Evolutionary conservation across 2,329 filamentous ascomycete genomes (phyloP).

Genomic region (Plectosphaerella cucumerina): DNA sequence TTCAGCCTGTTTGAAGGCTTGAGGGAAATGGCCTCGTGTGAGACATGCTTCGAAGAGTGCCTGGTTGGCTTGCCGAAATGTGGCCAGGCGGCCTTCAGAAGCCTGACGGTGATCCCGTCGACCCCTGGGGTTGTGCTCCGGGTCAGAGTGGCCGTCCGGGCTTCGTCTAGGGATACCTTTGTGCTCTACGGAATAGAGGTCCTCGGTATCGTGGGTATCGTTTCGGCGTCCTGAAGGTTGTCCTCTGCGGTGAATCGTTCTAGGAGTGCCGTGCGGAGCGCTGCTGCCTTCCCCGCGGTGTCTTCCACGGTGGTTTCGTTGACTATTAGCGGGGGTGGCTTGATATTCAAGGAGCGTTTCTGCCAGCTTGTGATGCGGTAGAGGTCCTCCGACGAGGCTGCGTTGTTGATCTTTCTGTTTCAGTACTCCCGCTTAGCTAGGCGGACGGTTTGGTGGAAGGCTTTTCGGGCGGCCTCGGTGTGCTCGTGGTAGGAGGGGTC

Average conservation of each 20-base stretch:
- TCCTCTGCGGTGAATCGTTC: not conserved
- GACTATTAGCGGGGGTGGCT: not conserved
- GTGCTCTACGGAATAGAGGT: not conserved
- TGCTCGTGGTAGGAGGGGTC: no score
- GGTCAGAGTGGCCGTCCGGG: not conserved
- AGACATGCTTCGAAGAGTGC: constrained; percentile 5
- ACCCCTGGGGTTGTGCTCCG: not conserved
- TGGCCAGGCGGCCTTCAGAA: not conserved
- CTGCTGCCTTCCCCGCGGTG: not conserved
- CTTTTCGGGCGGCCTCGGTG: no score
- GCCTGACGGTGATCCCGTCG: not conserved
- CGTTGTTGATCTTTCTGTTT: constrained; percentile 1
- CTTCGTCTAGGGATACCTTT: not conserved
- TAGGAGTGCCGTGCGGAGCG: not conserved
- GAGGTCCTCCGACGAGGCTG: not conserved
- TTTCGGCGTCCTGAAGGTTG: not conserved
- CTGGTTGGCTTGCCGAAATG: not conserved
- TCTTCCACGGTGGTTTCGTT: not conserved
- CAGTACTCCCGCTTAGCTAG: not conserved
- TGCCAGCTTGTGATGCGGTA: not conserved
- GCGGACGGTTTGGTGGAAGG: no score
- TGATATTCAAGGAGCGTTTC: not conserved
- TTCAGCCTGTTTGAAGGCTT: constrained; percentile 4
- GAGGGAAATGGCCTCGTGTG: constrained; percentile 1
- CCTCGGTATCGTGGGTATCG: not conserved